phyloP scores from a whole-genome alignment of 768 basidiomycete species.

The Lentinula edodes region DNA sequence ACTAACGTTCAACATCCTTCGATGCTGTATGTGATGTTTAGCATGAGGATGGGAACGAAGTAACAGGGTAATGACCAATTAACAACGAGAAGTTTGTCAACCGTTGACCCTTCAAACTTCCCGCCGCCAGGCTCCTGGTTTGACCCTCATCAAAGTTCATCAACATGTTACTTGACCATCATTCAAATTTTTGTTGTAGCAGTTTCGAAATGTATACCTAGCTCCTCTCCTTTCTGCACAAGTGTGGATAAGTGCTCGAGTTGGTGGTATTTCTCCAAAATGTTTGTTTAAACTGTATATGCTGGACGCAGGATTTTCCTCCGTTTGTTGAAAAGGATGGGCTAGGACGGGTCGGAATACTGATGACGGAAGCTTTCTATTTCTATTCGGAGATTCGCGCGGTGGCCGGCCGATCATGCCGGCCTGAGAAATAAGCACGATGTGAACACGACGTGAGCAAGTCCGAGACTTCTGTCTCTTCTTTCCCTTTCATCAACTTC shows the following conservation, averaged over 20 bases:
- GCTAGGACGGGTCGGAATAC: too few relatives aligned
- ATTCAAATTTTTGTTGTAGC: not conserved
- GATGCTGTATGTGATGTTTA: not conserved
- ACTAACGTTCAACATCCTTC: too few relatives aligned
- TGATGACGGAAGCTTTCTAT: constrained; percentile 2
- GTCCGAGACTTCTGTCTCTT: not conserved
- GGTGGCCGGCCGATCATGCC: not conserved
- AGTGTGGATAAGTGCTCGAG: too few relatives aligned
- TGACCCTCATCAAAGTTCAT: not conserved
- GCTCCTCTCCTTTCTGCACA: too few relatives aligned
- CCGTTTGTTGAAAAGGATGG: not conserved
- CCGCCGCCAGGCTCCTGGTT: not conserved
- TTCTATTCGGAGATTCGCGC: not conserved
- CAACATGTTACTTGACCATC: not conserved
- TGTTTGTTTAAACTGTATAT: not conserved
- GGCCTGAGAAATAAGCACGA: constrained; percentile 3
- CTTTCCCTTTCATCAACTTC: not conserved
- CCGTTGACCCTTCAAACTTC: not conserved
- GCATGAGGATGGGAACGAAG: not conserved
- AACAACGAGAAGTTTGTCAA: not conserved
- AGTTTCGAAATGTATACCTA: not conserved
- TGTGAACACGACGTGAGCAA: not conserved
- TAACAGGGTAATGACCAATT: not conserved
- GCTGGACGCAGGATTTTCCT: not conserved
- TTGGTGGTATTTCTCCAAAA: too few relatives aligned